Base-by-base conservation (phyloP, 176 grass and related monocot genomes). In the Oryza rufipogon region DNA sequence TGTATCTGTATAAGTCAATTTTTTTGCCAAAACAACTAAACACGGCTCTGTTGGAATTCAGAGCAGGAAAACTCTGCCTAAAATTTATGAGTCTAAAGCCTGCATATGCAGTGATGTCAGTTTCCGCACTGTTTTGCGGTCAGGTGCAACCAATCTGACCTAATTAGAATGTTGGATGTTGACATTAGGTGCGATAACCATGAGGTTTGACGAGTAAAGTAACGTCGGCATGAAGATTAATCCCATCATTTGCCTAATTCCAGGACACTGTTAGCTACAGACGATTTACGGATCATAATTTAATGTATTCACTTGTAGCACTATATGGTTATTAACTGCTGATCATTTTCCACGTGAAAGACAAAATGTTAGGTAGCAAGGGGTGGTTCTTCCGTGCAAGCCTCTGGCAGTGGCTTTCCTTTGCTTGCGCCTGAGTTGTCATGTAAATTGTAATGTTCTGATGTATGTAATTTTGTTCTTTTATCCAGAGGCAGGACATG, bases 351-450 rank as follows among this genome's bases (percentile, higher is more conserved):
- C 28, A 41, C 73, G 44, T 64, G 73, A 44, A 30, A 39, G 61
- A 78, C 54, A 28, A 28, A 32, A 72, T 73, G 26, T 41, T 65
- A 15, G 38, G 38, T 23, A 23, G 58, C 30, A 20, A 11, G 58
- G 23, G 34, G 48, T 68, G 56, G 66, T 71, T 87, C 42, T 69
- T 76, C 63, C 64, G 64, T 76, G 64, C 49, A 87, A 81, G 85
- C 34, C 49, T 87, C 9, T 61, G 26, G 34, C 13, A 11, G 39
- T 45, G 30, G 38, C n/a, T 65, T 83, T 67, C 67, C 22, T 78
- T 71, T 63, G 67, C 38, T 58, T 64, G 26, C 1, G 22, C 23
- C 4, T 44, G n/a, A 11, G 14, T 28, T 54, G 22, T 77, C 19
- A 26, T 19, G 36, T 48, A 60, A 61, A 56, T 20, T 22, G 20